Conservation (phyloP, 148 eudicot species). For the Vaccinium darrowii region DNA sequence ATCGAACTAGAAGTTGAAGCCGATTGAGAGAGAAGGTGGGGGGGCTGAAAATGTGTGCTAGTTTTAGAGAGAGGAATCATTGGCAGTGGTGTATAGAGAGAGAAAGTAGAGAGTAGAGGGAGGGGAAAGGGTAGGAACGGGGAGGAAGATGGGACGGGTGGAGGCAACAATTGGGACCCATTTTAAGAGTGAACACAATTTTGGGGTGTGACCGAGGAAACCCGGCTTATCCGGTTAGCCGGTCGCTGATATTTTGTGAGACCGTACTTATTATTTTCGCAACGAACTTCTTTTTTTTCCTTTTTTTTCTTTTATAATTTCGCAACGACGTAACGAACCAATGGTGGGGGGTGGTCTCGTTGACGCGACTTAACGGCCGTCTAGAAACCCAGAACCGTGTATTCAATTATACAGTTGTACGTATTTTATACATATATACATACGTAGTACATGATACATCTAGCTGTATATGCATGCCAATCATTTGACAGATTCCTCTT, state of each 20-base stretch:
- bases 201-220: constrained; percentile 8
- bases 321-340: neutral
- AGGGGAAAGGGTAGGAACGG: neutral
- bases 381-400: neutral
- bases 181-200: neutral
- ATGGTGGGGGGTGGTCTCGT: neutral
- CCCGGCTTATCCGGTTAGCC: constrained; percentile 8
- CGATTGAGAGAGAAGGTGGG: neutral
- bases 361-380: neutral
- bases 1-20: neutral
- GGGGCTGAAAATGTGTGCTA: neutral
- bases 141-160: constrained; percentile 16
- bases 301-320: neutral
- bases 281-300: neutral
- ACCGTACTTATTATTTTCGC: neutral
- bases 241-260: neutral
- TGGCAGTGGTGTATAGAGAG: neutral
- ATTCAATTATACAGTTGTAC: too few relatives aligned
- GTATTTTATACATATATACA: too few relatives aligned
- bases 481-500: too few relatives aligned
- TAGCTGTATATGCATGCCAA: too few relatives aligned
- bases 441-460: too few relatives aligned
- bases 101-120: constrained; percentile 9
- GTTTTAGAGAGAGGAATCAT: neutral
- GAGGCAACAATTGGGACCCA: constrained; percentile 4